Evolutionary conservation across 2,329 filamentous ascomycete genomes (phyloP).

Genomic region (Pseudopithomyces maydicus): DNA sequence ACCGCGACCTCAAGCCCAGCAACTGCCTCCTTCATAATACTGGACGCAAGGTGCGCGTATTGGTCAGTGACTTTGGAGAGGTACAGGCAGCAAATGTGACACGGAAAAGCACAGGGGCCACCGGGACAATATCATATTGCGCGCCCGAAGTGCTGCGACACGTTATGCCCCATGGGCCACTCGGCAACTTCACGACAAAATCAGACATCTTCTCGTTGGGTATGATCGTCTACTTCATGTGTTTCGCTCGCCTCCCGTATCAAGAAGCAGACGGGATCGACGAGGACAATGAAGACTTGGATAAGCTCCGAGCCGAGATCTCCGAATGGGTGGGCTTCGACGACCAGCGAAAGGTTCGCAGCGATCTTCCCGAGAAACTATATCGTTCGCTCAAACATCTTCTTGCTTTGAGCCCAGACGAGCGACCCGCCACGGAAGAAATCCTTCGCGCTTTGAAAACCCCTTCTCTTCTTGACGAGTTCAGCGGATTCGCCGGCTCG

Average conservation of each 20-base stretch:
- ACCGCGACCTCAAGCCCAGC: slow-evolving; percentile 92
- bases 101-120: slow-evolving; percentile 89
- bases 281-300: slow-evolving; percentile 90
- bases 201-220: slow-evolving; percentile 98
- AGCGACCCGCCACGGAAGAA: slow-evolving; percentile 83
- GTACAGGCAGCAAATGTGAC: slow-evolving; percentile 83
- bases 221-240: slow-evolving; percentile 99
- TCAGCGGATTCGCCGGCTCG: slow-evolving; percentile 44
- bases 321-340: slow-evolving; percentile 85
- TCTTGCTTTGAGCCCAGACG: slow-evolving; percentile 74
- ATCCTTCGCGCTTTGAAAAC: slow-evolving; percentile 79
- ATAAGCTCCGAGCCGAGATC: slow-evolving; percentile 84
- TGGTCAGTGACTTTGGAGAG: slow-evolving; percentile 98
- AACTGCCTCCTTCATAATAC: slow-evolving; percentile 89
- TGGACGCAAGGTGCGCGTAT: slow-evolving; percentile 72
- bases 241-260: slow-evolving; percentile 89
- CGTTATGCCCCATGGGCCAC: slow-evolving; percentile 67
- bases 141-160: slow-evolving; percentile 87
- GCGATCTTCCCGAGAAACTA: slow-evolving; percentile 83
- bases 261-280: slow-evolving; percentile 80
- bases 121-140: slow-evolving; percentile 96
- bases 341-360: slow-evolving; percentile 72
- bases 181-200: slow-evolving; percentile 94
- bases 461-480: slow-evolving; percentile 59
- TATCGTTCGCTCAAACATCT: slow-evolving; percentile 84